These are phyloP conservation scores for Mycena filopes DNA, from an alignment of 768 basidiomycete species.

Conservation along the genomic window DNA sequence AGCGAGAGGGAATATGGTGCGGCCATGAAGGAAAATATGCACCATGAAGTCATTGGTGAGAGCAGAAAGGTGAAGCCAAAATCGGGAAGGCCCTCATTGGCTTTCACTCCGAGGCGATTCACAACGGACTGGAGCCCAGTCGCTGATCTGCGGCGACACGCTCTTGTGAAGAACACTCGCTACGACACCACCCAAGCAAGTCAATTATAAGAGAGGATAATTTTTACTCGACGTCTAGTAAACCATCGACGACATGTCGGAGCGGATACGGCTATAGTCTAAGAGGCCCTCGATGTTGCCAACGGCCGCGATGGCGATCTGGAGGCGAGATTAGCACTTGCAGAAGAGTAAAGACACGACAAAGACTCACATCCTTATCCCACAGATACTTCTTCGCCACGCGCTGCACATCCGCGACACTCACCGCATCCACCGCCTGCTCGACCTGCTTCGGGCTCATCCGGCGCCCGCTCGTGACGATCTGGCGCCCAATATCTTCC, in stretches of 20 bases:
- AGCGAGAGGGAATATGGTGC: constrained; percentile 35
- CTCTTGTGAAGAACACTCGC: too few relatives aligned
- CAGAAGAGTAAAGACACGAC: constrained; percentile 4
- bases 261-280: constrained; percentile 92
- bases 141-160: too few relatives aligned
- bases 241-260: constrained; percentile 83
- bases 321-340: constrained; percentile 22
- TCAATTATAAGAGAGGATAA: too few relatives aligned
- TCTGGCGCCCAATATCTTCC: constrained; percentile 98
- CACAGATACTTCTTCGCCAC: constrained; percentile 97
- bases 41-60: too few relatives aligned
- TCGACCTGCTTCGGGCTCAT: constrained; percentile 95
- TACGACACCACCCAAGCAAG: too few relatives aligned
- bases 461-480: constrained; percentile 92
- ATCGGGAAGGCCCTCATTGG: too few relatives aligned
- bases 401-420: constrained; percentile 88
- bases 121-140: too few relatives aligned
- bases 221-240: constrained; percentile 56
- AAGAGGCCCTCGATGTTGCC: constrained; percentile 92
- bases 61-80: too few relatives aligned
- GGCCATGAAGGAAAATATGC: too few relatives aligned
- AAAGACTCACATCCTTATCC: constrained; percentile 88
- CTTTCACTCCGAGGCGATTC: too few relatives aligned
- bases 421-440: constrained; percentile 90
- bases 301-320: constrained; percentile 90